These are phyloP conservation scores for Pythium plurisporium DNA, from an alignment of 352 stramenopile species.

Conservation along the genomic window DNA sequence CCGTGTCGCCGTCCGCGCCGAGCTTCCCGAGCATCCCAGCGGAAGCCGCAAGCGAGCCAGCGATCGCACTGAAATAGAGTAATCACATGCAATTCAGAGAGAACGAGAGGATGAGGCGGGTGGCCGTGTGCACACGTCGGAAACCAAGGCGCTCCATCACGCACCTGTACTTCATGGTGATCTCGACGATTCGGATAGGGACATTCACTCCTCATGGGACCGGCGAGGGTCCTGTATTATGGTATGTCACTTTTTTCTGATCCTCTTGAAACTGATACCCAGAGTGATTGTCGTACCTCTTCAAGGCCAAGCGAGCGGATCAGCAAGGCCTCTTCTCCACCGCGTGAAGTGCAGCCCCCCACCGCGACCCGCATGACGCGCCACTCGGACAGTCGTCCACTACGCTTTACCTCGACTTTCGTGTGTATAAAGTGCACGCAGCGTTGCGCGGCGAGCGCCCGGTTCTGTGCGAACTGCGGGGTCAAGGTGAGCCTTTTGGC, in stretches of 20 bases:
- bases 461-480: conserved; percentile 20
- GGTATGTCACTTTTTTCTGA: too few species aligned
- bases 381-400: too few species aligned
- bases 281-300: conserved; percentile 18
- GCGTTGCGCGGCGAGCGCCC: conserved; percentile 11
- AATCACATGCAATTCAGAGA: neutral
- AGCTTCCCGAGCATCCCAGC: conserved; percentile 63
- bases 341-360: too few species aligned
- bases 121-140: too few species aligned
- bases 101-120: neutral
- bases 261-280: conserved; percentile 11
- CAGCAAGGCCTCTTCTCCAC: too few species aligned
- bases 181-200: too few species aligned
- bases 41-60: conserved; percentile 48
- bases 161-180: conserved; percentile 25
- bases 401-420: neutral
- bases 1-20: conserved; percentile 33
- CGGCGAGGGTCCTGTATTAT: too few species aligned
- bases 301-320: too few species aligned
- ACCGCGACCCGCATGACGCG: too few species aligned
- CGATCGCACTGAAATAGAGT: conserved; percentile 33
- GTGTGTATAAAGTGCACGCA: conserved; percentile 9
- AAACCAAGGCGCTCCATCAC: too few species aligned
- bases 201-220: too few species aligned
- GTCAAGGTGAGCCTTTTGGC: conserved; percentile 11